Evolutionary conservation across 2,329 filamentous ascomycete species (phyloP), one percentile per base, ranked within the genome.

Genomic region (Fusarium sp.): DNA sequence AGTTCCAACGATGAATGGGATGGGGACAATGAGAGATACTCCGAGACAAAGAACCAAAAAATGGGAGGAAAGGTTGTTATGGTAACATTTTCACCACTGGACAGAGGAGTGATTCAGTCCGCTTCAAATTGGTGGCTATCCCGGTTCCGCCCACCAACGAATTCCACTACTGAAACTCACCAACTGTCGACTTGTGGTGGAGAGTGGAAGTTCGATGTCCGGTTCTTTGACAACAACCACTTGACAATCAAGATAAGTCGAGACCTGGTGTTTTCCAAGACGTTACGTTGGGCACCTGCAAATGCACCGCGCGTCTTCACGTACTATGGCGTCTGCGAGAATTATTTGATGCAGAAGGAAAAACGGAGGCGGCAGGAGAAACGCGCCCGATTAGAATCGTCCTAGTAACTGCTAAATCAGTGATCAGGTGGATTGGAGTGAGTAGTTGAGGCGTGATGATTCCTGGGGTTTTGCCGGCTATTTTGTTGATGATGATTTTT

Each of bases 81-180:
- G 23, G 8, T 5, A 25, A 5, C 23, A 5, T 25, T 25, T 25
- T 25, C 23, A 25, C 23, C 23, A 5, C 23, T 5, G 8, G 5
- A 25, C 8, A 8, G 8, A 25, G 5, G 5, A 25, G 8, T 25
- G 23, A 25, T 25, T 25, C 23, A 25, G 23, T 25, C 23, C 23
- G 5, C 5, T 25, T 25, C 8, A 8, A 25, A 25, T 25, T 25
- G 0, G 1, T 42, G 0, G 7, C 6, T 3, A 25, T 25, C 5
- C 23, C 6, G 11, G 2, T 25, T 43, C 20, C 23, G 9, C 1
- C 27, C 25, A 7, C 27, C 27, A 15, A 11, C 31, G 20, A 15
- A 31, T 11, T 13, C 15, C 14, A 25, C 36, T 14, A 23, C 37
- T 7, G 17, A 51, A 25, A 6, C 11, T 5, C 27, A 23, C 0